Base-by-base conservation (phyloP, 805 yeast genomes). In the Candida silvicultrix region DNA sequence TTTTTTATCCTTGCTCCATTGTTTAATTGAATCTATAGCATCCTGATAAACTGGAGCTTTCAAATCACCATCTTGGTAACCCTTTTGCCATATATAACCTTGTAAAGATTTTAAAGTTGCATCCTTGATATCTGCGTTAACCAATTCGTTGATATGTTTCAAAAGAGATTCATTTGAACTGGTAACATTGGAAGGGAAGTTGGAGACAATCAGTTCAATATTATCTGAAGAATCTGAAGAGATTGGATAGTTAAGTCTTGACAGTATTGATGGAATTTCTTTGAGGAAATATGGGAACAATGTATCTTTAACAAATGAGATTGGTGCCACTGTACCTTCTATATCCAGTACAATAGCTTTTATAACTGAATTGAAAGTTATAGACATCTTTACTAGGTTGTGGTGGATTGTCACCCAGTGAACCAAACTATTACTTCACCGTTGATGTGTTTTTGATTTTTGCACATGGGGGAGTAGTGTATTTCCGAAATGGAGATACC, bases 271-370 rank as follows among this genome's bases (percentile, higher is more conserved):
- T 35, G 86, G 81, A 21, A 81, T 55, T 50, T 75, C 64, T 4
- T 60, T 44, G 3, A 82, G 60, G 51, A 94, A 90, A 59, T 77
- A 89, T 0, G 97, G 97, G 64, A 80, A 84, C 31, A 90, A 66
- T 2, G 68, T 71, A 25, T 86, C 89, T 55, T 85, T 85, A 38
- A 90, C 98, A 59, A 90, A 90, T 1, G 90, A 74, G 19, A 90
- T 89, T 3, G 97, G 90, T 59, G 97, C 90, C 28, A 90, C 81
- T 0, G 97, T 90, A 16, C 98, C 98, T 60, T 90, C 98, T 32
- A 89, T 88, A 54, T 88, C 96, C 6, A 89, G 70, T 2, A 85
- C 62, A 10, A 78, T 58, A 1, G 73, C 64, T 25, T 52, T 50
- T 37, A 57, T 43, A 6, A 29, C 18, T 5, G 35, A 22, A 20